Evolutionary conservation across 768 basidiomycete genomes (phyloP).

Genomic region (Russula foetens): DNA sequence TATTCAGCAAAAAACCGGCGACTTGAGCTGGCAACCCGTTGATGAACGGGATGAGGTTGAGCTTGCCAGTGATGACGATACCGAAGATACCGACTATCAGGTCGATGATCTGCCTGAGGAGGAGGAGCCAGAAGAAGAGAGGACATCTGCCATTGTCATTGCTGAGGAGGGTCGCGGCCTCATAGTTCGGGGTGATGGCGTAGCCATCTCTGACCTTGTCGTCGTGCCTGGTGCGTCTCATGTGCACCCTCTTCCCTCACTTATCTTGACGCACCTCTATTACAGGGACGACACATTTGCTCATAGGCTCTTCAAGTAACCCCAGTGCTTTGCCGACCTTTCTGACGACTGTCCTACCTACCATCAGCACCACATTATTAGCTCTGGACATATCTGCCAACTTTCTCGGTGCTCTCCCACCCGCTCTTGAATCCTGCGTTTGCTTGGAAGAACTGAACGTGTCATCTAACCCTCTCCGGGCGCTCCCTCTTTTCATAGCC

Average conservation of each 20-base stretch:
- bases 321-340: constrained; percentile 74
- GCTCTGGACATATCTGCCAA: constrained; percentile 92
- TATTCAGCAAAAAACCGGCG: constrained; percentile 58
- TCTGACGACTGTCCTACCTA: constrained; percentile 59
- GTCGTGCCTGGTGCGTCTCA: constrained; percentile 59
- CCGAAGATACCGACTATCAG: constrained; percentile 39
- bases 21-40: constrained; percentile 64
- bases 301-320: constrained; percentile 73
- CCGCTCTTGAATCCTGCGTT: constrained; percentile 69
- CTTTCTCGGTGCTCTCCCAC: constrained; percentile 75
- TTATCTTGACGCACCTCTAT: background rate
- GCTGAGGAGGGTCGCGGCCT: constrained; percentile 82
- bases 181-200: constrained; percentile 64
- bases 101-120: constrained; percentile 34
- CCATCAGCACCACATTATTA: constrained; percentile 69
- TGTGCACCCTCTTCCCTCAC: background rate
- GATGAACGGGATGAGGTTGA: constrained; percentile 64
- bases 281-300: constrained; percentile 87
- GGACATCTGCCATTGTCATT: constrained; percentile 68
- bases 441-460: constrained; percentile 91
- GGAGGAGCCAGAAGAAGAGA: constrained; percentile 53
- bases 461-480: constrained; percentile 82
- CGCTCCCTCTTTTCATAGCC: constrained; percentile 85
- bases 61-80: constrained; percentile 46
- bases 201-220: constrained; percentile 52